Percentiles rank a stretch among this genome's conserved stretches.
These are phyloP conservation scores for Croton laevigatus DNA, from an alignment of 441 rosid species.

Conservation along the genomic window DNA sequence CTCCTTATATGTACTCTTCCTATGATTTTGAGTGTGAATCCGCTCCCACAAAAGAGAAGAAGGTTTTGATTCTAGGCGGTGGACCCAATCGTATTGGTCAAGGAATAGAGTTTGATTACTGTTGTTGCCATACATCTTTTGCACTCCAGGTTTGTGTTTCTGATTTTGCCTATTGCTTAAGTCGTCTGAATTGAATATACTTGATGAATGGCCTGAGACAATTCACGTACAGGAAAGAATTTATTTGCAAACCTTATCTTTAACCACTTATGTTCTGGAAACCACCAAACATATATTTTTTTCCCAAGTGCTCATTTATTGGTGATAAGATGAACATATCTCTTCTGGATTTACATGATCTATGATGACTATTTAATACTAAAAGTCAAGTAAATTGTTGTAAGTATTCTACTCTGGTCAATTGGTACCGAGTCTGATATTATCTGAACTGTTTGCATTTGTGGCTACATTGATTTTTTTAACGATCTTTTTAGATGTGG, in stretches of 20 bases:
- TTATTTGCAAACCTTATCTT: not conserved
- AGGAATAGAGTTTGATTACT: constrained; percentile 97
- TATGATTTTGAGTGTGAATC: constrained; percentile 95
- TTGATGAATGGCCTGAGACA: constrained; percentile 1
- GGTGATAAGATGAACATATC: not conserved
- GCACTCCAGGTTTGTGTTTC: constrained; percentile 77
- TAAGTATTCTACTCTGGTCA: not conserved
- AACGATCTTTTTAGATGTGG: not conserved
- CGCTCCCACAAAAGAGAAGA: constrained; percentile 66
- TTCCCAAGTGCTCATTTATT: not conserved
- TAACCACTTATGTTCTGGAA: constrained; percentile 3
- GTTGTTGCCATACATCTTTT: constrained; percentile 96
- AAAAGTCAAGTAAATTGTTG: not conserved
- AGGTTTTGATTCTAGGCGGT: constrained; percentile 95
- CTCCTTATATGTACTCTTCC: constrained; percentile 98
- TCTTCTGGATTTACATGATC: not conserved
- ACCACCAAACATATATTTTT: not conserved
- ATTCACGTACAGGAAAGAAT: not conserved
- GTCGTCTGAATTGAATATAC: not conserved
- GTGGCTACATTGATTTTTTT: not conserved
- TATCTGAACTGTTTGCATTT: not conserved
- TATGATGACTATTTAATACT: not conserved
- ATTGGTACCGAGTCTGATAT: not conserved
- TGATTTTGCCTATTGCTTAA: not conserved
- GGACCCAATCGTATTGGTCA: constrained; percentile 98